Percentiles rank a stretch among this genome's conserved stretches.
phyloP scores from a whole-genome alignment of 2,329 filamentous ascomycete species.

The Botrytis porri region DNA sequence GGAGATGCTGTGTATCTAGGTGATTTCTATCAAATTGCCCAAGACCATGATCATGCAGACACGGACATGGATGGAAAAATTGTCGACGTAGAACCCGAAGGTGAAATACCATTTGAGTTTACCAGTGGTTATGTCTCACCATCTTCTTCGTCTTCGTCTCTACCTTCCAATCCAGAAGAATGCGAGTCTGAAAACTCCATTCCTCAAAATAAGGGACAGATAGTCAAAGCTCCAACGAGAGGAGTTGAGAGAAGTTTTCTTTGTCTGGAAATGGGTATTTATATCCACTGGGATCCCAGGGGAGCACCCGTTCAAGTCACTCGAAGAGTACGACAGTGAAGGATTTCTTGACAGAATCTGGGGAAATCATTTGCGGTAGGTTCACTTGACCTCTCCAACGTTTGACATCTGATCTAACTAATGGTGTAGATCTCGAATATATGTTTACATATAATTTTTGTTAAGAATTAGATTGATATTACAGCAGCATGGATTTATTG shows the following conservation, averaged over 20 bases:
- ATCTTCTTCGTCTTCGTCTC: background rate
- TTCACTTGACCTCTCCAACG: too few relatives aligned
- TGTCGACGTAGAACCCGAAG: background rate
- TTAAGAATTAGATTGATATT: background rate
- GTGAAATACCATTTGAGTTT: background rate
- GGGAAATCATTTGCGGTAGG: too few relatives aligned
- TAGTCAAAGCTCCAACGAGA: background rate
- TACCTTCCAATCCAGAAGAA: background rate
- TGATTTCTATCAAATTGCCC: background rate
- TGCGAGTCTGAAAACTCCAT: background rate
- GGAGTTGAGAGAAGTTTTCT: background rate
- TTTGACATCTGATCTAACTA: too few relatives aligned
- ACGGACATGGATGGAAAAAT: fast-evolving
- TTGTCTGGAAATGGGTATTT: background rate
- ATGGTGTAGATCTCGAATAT: too few relatives aligned
- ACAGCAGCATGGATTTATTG: background rate
- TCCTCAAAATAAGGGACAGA: background rate
- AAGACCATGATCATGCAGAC: background rate
- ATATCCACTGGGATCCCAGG: background rate
- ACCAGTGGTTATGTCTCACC: background rate
- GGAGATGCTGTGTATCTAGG: background rate
- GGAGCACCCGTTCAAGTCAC: background rate
- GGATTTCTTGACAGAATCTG: background rate
- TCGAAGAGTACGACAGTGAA: background rate
- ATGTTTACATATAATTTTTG: background rate